phyloP scores from a whole-genome alignment of 2,329 filamentous ascomycete genomes.

The Aspergillus unguis region DNA sequence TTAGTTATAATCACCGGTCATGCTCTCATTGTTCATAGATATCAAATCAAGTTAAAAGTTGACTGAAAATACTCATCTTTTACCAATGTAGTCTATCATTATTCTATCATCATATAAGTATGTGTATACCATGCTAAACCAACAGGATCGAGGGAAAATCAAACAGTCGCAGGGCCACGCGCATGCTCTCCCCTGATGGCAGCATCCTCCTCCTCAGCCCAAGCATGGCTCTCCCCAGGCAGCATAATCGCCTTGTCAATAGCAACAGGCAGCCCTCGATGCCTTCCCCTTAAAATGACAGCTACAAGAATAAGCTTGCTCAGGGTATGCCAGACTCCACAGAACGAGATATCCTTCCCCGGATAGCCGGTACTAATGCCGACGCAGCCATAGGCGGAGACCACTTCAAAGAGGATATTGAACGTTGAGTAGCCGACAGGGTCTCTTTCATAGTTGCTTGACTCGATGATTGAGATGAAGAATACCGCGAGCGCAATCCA shows the following conservation, averaged over 20 bases:
- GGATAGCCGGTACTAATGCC: conserved; percentile 59
- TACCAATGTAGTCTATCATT: not conserved
- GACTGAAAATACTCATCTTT: not conserved
- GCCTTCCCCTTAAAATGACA: conserved; percentile 57
- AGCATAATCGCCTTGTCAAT: conserved; percentile 52
- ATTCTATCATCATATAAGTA: conserved; percentile 1
- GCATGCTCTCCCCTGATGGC: conserved; percentile 28
- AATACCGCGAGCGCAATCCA: conserved; percentile 61
- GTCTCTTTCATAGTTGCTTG: conserved; percentile 51
- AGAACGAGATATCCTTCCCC: conserved; percentile 53
- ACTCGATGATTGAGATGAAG: conserved; percentile 60
- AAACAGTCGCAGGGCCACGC: conserved; percentile 7
- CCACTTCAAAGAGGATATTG: conserved; percentile 52
- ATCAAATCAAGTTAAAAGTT: conserved; percentile 2
- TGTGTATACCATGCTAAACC: conserved; percentile 1
- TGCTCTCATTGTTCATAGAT: not conserved
- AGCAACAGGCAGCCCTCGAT: conserved; percentile 56
- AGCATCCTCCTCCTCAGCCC: conserved; percentile 44
- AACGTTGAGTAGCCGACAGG: conserved; percentile 57
- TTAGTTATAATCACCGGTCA: not conserved
- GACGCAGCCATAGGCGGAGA: conserved; percentile 59
- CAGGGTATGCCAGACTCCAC: conserved; percentile 52
- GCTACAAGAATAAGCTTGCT: conserved; percentile 59
- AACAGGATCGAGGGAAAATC: not conserved
- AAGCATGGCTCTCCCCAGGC: conserved; percentile 38